Evolutionary conservation across 805 yeast species (phyloP).

Genomic region (Wilhelminamyces savonicus): DNA sequence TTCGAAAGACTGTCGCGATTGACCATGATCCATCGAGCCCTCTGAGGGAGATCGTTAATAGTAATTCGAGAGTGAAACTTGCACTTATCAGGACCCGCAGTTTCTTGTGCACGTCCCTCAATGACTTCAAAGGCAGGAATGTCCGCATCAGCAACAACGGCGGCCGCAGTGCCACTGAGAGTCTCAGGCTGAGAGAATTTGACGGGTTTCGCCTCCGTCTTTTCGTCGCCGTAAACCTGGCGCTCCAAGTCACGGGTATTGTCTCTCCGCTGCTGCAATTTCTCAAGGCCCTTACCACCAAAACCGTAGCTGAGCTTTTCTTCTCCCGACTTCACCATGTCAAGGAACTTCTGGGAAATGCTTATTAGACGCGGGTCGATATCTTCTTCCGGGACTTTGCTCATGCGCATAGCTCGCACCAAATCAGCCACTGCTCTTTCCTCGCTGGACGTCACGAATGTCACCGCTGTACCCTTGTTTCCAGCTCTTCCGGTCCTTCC

Average conservation of each 20-base stretch:
- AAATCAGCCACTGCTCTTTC: slow-evolving; percentile 62
- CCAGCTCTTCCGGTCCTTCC: slow-evolving; percentile 99
- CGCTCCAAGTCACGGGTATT: slow-evolving; percentile 45
- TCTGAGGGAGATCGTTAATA: slow-evolving; percentile 81
- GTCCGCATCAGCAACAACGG: slow-evolving; percentile 7
- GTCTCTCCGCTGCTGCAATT: slow-evolving; percentile 58
- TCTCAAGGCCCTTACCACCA: slow-evolving; percentile 88
- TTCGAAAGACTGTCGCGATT: slow-evolving; percentile 57
- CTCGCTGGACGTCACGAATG: slow-evolving; percentile 61
- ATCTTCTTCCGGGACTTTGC: slow-evolving; percentile 37
- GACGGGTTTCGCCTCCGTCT: too few relatives aligned
- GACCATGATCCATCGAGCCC: slow-evolving; percentile 72
- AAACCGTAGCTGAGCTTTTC: slow-evolving; percentile 68
- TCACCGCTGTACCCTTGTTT: slow-evolving; percentile 51
- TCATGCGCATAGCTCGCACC: slow-evolving; percentile 57
- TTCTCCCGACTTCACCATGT: slow-evolving; percentile 61
- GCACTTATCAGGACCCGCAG: slow-evolving; percentile 49
- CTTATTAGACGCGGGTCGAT: slow-evolving; percentile 45
- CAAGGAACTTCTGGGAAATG: slow-evolving; percentile 51
- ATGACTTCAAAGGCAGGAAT: slow-evolving; percentile 42
- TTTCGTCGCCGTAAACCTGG: slow-evolving; percentile 42
- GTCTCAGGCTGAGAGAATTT: too few relatives aligned
- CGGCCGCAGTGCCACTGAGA: not conserved
- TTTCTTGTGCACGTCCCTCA: slow-evolving; percentile 48
- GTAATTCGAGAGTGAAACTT: slow-evolving; percentile 61